Percentiles rank a stretch among this genome's conserved stretches.
phyloP scores from a whole-genome alignment of 495 filamentous ascomycete genomes.

The Aspergillus homomorphus region DNA sequence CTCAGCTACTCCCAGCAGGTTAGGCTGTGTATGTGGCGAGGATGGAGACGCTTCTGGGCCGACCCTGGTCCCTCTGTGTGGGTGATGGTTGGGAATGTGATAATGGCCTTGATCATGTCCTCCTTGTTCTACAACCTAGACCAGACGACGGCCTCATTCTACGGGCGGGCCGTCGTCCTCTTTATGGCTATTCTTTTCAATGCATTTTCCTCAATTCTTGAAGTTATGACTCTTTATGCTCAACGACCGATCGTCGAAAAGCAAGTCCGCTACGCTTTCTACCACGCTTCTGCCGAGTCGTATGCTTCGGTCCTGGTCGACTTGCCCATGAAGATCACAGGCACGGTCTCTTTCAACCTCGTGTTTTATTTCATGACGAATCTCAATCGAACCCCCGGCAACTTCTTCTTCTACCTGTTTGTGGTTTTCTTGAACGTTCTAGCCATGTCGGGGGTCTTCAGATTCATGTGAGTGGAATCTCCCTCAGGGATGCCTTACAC shows the following conservation, averaged over 20 bases:
- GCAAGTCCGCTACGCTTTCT: conserved; percentile 56
- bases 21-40: too few species aligned
- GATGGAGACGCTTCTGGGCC: too few species aligned
- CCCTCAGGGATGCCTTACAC: too few species aligned
- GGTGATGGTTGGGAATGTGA: too few species aligned
- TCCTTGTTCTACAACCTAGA: too few species aligned
- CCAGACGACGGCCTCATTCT: conserved; percentile 59
- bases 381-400: conserved; percentile 52
- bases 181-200: conserved; percentile 80
- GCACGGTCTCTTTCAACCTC: conserved; percentile 45
- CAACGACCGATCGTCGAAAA: conserved; percentile 61
- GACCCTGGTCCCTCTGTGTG: too few species aligned
- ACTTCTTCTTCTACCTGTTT: conserved; percentile 74
- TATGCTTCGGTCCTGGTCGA: conserved; percentile 53
- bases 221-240: conserved; percentile 55
- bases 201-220: conserved; percentile 44
- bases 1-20: conserved; percentile 24
- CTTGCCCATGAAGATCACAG: conserved; percentile 48
- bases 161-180: conserved; percentile 67
- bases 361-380: conserved; percentile 53
- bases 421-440: conserved; percentile 61
- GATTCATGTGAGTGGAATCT: conserved; percentile 48
- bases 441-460: conserved; percentile 71
- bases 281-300: conserved; percentile 55
- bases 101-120: too few species aligned